phyloP scores from a whole-genome alignment of 441 rosid species.

The Eruca vesicaria region DNA sequence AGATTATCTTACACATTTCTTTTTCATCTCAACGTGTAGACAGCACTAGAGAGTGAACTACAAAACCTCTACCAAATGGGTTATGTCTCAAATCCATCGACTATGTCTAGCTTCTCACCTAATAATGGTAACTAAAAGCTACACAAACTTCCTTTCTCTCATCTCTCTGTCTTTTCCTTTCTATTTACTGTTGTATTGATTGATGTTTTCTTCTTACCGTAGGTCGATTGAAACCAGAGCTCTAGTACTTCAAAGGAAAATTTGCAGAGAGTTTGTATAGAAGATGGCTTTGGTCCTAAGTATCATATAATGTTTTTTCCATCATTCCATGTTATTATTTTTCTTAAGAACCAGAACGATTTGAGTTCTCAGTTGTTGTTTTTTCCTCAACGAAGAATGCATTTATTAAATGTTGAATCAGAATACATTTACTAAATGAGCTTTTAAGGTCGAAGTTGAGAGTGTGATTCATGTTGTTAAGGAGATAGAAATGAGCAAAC shows the following conservation, averaged over 20 bases:
- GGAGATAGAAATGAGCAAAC: not conserved
- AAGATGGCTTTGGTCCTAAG: slow-evolving; percentile 31
- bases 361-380: slow-evolving; percentile 31
- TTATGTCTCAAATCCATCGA: slow-evolving; percentile 50
- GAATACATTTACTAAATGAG: not conserved
- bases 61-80: slow-evolving; percentile 76
- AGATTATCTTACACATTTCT: not conserved
- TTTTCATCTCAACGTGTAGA: slow-evolving; percentile 29
- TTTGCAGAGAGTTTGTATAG: slow-evolving; percentile 40
- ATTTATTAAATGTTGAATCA: slow-evolving; percentile 16
- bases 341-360: slow-evolving; percentile 8
- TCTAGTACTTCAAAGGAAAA: slow-evolving; percentile 33
- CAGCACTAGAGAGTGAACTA: slow-evolving; percentile 60
- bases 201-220: slow-evolving; percentile 10
- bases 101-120: slow-evolving; percentile 52
- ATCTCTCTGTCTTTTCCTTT: not conserved
- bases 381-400: slow-evolving; percentile 30
- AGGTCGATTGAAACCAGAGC: slow-evolving; percentile 74
- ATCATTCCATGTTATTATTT: slow-evolving; percentile 18
- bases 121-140: slow-evolving; percentile 45
- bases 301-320: slow-evolving; percentile 27
- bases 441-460: not conserved
- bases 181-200: not conserved
- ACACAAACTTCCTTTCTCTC: not conserved
- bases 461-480: not conserved